These are phyloP conservation scores for Diplogelasinospora grovesii DNA, from an alignment of 495 filamentous ascomycete species.

Conservation along the genomic window DNA sequence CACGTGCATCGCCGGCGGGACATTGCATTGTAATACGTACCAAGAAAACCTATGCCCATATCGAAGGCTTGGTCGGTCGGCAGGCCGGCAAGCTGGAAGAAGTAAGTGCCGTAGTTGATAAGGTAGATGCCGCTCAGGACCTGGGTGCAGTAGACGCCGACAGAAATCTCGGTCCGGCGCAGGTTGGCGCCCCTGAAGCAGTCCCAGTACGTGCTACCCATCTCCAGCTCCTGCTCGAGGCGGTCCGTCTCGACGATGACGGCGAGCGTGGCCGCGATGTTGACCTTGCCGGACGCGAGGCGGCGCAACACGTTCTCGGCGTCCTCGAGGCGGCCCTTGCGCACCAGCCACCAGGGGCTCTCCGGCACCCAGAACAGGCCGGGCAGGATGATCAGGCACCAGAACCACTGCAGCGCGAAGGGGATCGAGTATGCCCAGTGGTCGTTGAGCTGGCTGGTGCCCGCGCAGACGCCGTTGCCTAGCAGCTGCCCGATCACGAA, in stretches of 20 bases:
- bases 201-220: conserved; percentile 49
- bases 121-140: conserved; percentile 45
- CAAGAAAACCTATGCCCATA: conserved; percentile 44
- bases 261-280: conserved; percentile 38
- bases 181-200: conserved; percentile 50
- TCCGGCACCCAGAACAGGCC: conserved; percentile 54
- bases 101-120: conserved; percentile 56
- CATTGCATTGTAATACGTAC: conserved; percentile 18
- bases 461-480: conserved; percentile 46
- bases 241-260: conserved; percentile 58
- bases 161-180: conserved; percentile 51
- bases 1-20: no score
- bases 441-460: conserved; percentile 31
- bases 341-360: conserved; percentile 58
- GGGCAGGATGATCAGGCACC: conserved; percentile 53
- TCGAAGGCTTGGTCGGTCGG: conserved; percentile 40
- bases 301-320: conserved; percentile 40
- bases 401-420: conserved; percentile 61
- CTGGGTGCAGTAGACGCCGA: conserved; percentile 45
- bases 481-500: conserved; percentile 62
- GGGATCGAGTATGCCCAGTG: conserved; percentile 52
- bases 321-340: conserved; percentile 46
- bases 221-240: conserved; percentile 51
- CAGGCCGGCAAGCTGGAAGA: conserved; percentile 58
- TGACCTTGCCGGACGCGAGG: conserved; percentile 33